A percentile compares a stretch with the other conserved stretches of the same genome.
Conservation (phyloP, 1,284 basidiomycete genomes). For the Austropuccinia psidii region DNA sequence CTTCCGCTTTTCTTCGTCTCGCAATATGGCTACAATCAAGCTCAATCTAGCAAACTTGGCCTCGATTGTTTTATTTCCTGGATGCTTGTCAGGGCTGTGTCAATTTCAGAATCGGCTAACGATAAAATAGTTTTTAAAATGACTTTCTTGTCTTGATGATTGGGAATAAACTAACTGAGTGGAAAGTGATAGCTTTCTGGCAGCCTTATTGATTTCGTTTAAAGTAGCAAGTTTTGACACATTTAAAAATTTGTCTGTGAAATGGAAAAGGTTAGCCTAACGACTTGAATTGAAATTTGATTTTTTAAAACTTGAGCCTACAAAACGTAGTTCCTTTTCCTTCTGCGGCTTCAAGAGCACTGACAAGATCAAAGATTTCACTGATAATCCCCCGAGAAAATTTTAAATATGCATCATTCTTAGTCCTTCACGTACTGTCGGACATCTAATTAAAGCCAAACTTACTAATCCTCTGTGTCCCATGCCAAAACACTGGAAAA, state of each 20-base stretch:
- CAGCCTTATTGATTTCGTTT: constrained; percentile 71
- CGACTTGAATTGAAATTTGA: constrained; percentile 48
- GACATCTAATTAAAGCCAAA: background rate
- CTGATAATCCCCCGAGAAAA: background rate
- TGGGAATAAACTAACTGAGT: constrained; percentile 61
- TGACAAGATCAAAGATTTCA: constrained; percentile 93
- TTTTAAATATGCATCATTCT: background rate
- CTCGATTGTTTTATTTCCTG: constrained; percentile 65
- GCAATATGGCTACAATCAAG: constrained; percentile 71
- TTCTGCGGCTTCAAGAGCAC: constrained; percentile 68
- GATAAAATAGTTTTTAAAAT: constrained; percentile 4
- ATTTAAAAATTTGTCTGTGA: constrained; percentile 43
- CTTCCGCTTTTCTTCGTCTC: constrained; percentile 61
- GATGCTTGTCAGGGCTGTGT: constrained; percentile 89
- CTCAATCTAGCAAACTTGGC: constrained; percentile 80
- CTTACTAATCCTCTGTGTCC: constrained; percentile 36
- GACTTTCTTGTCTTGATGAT: background rate
- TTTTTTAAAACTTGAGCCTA: constrained; percentile 65
- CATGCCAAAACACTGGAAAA: constrained; percentile 23
- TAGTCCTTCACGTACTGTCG: background rate
- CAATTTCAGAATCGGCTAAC: background rate
- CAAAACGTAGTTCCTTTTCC: constrained; percentile 86
- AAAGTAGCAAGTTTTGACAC: constrained; percentile 47
- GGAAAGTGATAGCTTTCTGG: constrained; percentile 65
- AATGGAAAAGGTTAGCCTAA: too few relatives aligned